A percentile compares a stretch with the other conserved stretches of the same genome.
These are phyloP conservation scores for Acmispon strigosus DNA, from an alignment of 306 rosid species.

Conservation along the genomic window DNA sequence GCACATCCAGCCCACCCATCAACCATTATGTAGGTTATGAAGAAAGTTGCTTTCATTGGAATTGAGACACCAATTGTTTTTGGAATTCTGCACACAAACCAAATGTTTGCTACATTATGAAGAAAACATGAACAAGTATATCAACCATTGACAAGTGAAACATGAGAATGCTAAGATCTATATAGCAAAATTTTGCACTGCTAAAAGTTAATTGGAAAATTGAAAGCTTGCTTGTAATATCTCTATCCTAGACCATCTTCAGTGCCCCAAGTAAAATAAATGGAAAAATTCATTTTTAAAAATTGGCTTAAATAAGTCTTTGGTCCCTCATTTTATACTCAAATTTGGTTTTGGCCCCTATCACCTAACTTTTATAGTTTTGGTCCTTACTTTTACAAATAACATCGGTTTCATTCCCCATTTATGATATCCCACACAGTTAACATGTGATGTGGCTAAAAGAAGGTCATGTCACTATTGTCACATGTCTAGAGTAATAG, in stretches of 20 bases:
- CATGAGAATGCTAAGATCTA: neutral
- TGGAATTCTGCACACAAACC: slow-evolving; percentile 61
- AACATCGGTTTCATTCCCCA: no score
- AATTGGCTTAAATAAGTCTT: neutral
- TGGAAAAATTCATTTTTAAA: neutral
- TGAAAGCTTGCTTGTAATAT: neutral
- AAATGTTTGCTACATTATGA: neutral
- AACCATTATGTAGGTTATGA: slow-evolving; percentile 93
- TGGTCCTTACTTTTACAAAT: no score
- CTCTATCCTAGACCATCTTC: neutral
- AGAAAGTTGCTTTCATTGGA: slow-evolving; percentile 99
- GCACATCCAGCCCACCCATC: slow-evolving; percentile 99
- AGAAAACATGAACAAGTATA: neutral
- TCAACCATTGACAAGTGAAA: neutral
- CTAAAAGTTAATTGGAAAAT: neutral
- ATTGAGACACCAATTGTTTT: slow-evolving; percentile 87
- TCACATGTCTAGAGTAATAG: no score
- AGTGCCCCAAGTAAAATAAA: neutral
- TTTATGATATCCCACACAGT: no score
- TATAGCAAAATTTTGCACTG: neutral
- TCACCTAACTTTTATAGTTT: no score
- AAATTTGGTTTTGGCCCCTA: no score
- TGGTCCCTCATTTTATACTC: no score
- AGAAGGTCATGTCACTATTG: no score
- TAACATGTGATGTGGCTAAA: no score